Conservation (phyloP, 2,329 filamentous ascomycete genomes). For the Hypoxylon sp. region DNA sequence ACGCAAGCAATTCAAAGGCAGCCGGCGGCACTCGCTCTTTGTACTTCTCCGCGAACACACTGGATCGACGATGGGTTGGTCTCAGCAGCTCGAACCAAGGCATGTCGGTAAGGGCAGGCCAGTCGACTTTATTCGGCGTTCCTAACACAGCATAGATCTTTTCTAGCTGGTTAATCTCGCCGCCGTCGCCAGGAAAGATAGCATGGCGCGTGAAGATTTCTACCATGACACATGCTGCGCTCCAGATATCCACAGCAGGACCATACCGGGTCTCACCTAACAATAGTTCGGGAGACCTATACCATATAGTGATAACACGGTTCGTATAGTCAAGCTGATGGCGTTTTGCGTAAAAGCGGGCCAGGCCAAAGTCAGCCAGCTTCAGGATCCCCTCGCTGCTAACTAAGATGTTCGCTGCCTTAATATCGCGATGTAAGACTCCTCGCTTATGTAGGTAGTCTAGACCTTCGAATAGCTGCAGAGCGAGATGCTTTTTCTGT, state of each 20-base stretch:
- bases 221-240: slow-evolving; percentile 94
- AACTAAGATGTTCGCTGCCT: slow-evolving; percentile 96
- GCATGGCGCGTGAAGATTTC: slow-evolving; percentile 96
- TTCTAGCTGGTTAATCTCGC: slow-evolving; percentile 95
- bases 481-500: slow-evolving; percentile 93
- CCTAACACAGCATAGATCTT: slow-evolving; percentile 96
- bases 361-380: slow-evolving; percentile 94
- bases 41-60: slow-evolving; percentile 87
- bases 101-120: slow-evolving; percentile 93
- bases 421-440: slow-evolving; percentile 98
- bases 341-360: slow-evolving; percentile 94
- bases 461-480: slow-evolving; percentile 92
- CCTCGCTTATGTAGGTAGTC: slow-evolving; percentile 93
- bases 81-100: slow-evolving; percentile 96
- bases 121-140: slow-evolving; percentile 86
- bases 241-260: slow-evolving; percentile 95
- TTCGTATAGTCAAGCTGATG: slow-evolving; percentile 97
- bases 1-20: slow-evolving; percentile 84
- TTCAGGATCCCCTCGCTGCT: slow-evolving; percentile 91
- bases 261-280: slow-evolving; percentile 93
- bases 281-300: slow-evolving; percentile 90
- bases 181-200: slow-evolving; percentile 95
- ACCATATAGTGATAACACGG: slow-evolving; percentile 99
- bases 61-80: slow-evolving; percentile 79
- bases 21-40: slow-evolving; percentile 81